phyloP scores from a whole-genome alignment of 2,329 filamentous ascomycete genomes.

The Nannizzia gypsea region DNA sequence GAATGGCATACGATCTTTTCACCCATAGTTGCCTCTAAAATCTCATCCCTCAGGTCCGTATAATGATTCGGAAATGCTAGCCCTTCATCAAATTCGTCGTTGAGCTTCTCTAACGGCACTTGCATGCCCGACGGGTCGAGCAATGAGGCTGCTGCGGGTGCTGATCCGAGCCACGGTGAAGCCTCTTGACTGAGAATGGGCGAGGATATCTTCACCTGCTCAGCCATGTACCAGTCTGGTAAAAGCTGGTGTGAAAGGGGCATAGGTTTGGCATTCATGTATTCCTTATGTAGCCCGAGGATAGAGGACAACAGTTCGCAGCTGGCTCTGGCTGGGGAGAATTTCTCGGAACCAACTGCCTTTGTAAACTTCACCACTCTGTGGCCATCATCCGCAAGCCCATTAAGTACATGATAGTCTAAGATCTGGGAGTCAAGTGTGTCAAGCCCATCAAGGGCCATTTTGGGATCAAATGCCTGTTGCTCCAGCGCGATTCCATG shows the following conservation, averaged over 20 bases:
- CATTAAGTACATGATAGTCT: no score
- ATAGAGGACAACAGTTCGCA: conserved; percentile 24
- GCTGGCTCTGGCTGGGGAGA: conserved; percentile 23
- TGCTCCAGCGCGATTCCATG: not conserved
- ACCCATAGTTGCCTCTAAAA: conserved; percentile 11
- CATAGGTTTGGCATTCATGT: not conserved
- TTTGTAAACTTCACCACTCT: not conserved
- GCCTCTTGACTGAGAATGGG: conserved; percentile 38
- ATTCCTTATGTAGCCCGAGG: conserved; percentile 8
- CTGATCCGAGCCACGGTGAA: conserved; percentile 33
- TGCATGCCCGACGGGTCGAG: conserved; percentile 21
- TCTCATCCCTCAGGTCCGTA: conserved; percentile 19
- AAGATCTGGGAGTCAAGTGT: not conserved
- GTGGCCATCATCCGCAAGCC: not conserved
- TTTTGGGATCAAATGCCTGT: not conserved
- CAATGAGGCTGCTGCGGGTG: conserved; percentile 22
- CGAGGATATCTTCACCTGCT: conserved; percentile 23
- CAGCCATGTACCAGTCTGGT: conserved; percentile 5
- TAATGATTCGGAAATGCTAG: conserved; percentile 32
- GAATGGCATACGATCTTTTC: conserved; percentile 21
- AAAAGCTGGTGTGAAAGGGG: not conserved
- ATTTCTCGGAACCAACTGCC: conserved; percentile 20
- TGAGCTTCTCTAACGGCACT: conserved; percentile 25
- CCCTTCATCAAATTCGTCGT: conserved; percentile 34
- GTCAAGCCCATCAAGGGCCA: not conserved